Base-by-base conservation (phyloP, 2,329 filamentous ascomycete genomes). In the Calonectria ilicicola region DNA sequence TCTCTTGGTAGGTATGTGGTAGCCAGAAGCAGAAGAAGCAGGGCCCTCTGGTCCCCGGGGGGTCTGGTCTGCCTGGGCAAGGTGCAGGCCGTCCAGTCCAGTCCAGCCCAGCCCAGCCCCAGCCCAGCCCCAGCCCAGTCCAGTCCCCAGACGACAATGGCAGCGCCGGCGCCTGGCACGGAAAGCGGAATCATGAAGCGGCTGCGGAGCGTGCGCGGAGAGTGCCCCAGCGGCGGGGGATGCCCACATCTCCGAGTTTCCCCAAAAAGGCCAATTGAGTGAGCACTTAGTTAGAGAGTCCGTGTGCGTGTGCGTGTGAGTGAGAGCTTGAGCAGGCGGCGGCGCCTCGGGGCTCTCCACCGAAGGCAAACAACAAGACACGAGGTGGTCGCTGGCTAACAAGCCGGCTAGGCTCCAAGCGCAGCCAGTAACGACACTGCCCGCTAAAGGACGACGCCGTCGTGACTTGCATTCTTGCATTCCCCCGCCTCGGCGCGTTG, bases 1-100 rank as follows among this genome's bases (percentile, higher is more conserved):
- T 79, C 74, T 76, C 63, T 60, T 32, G 32, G 53, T n/a, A n/a
- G n/a, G n/a, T n/a, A n/a, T 21, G 53, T 60, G 19, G 21, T 29
- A 14, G 47, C 47, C 47, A 51, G 47, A 29, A 51, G 23, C 12
- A 51, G 47, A 21, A 47, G 14, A 12, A 44, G 17, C 32, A 35
- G 32, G 32, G 32, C 44, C 44, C 21, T 23, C 10, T 35, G n/a
- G 8, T 47, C 44, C 8, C n/a, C 44, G 19, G 21, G n/a, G 5
- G n/a, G n/a, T n/a, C n/a, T 32, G 42, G 42, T 19, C 42, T 46
- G 23, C 26, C 38, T 47, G 23, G 21, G 29, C 29, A 32, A 32
- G 29, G 29, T 32, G 29, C 32, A 35, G 32, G 9, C 32, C 32
- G 32, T 35, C 32, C 32, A 14, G 32, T 14, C 56, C 60, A 17